phyloP scores from a whole-genome alignment of 495 filamentous ascomycete genomes.

The Penicillium herquei region DNA sequence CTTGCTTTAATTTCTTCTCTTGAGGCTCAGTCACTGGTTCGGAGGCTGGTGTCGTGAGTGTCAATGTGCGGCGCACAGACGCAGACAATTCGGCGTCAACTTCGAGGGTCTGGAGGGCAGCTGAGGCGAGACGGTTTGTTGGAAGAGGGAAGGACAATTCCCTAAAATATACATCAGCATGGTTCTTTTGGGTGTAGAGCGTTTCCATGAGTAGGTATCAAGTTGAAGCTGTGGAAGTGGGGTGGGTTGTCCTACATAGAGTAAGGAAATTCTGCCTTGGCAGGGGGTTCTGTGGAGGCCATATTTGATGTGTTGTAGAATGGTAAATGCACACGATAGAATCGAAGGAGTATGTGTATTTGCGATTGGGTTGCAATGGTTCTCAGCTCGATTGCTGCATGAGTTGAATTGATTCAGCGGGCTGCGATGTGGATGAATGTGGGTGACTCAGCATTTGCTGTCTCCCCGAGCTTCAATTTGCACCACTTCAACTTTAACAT shows the following conservation, averaged over 20 bases:
- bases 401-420: neutral
- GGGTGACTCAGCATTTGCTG: neutral
- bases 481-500: no score
- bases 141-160: constrained; percentile 82
- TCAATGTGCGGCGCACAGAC: constrained; percentile 70
- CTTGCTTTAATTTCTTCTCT: constrained; percentile 27
- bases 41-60: constrained; percentile 42
- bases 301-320: constrained; percentile 3
- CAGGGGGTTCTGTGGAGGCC: constrained; percentile 13
- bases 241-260: constrained; percentile 55
- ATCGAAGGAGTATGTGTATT: neutral
- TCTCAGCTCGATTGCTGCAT: neutral
- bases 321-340: neutral
- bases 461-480: neutral
- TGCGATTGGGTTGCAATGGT: neutral
- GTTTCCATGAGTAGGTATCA: neutral
- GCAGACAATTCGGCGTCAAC: constrained; percentile 90
- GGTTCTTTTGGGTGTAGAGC: neutral
- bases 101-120: constrained; percentile 70
- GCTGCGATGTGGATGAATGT: neutral
- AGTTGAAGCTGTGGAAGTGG: constrained; percentile 1
- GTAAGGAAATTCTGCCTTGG: constrained; percentile 64
- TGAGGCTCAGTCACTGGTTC: constrained; percentile 20
- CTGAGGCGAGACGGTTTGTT: constrained; percentile 71
- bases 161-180: constrained; percentile 41